Conservation (phyloP, 352 stramenopile genomes). For the Pythium dissimile region DNA sequence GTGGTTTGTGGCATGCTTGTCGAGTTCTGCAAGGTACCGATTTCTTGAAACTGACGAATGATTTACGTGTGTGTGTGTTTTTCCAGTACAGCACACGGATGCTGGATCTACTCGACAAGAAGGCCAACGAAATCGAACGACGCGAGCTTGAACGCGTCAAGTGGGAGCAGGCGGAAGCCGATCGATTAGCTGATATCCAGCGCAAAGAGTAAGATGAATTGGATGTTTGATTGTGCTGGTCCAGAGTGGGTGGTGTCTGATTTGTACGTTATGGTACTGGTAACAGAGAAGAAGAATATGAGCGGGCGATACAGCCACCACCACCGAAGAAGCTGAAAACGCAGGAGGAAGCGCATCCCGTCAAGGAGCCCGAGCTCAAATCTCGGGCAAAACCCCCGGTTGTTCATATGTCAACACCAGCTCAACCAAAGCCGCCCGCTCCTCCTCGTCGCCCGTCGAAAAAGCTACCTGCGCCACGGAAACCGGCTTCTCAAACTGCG, state of each 20-base stretch:
- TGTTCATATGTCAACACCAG: background rate
- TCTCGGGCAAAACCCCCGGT: background rate
- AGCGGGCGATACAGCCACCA: slow-evolving; percentile 2
- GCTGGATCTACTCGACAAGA: slow-evolving; percentile 38
- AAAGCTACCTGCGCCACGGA: slow-evolving; percentile 11
- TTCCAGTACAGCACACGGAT: slow-evolving; percentile 40
- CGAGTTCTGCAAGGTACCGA: too few relatives aligned
- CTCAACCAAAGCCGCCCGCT: background rate
- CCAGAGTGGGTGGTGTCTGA: too few relatives aligned
- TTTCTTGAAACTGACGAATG: background rate
- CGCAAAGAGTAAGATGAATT: slow-evolving; percentile 20
- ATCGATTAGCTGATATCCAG: slow-evolving; percentile 31
- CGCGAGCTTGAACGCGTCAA: slow-evolving; percentile 35
- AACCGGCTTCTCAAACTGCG: slow-evolving; percentile 4
- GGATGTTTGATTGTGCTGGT: background rate
- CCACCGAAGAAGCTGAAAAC: slow-evolving; percentile 20
- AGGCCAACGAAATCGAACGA: slow-evolving; percentile 36
- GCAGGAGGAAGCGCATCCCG: background rate
- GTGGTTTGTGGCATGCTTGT: slow-evolving; percentile 29
- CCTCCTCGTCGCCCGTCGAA: slow-evolving; percentile 15
- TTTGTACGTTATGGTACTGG: too few relatives aligned
- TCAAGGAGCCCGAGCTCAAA: background rate
- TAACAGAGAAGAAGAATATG: slow-evolving; percentile 19
- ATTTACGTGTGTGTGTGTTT: background rate
- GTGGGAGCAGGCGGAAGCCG: slow-evolving; percentile 26